Evolutionary conservation across 2,329 filamentous ascomycete genomes (phyloP).

Genomic region (Phialophora tarda): DNA sequence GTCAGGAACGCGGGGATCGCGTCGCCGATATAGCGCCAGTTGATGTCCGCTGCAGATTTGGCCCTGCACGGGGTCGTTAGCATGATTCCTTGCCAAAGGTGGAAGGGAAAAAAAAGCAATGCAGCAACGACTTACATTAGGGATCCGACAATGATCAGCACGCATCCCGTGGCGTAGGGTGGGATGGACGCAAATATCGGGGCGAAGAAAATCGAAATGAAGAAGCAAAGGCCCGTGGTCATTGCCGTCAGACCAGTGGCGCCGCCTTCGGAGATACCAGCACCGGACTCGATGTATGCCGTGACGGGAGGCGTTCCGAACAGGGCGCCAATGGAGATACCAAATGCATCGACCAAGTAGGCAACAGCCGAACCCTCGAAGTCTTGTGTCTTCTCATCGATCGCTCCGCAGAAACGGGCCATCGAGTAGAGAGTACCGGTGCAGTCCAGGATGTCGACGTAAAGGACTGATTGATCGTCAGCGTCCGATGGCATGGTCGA

Average conservation of each 20-base stretch:
- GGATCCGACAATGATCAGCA: constrained; percentile 84
- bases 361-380: constrained; percentile 85
- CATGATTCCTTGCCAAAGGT: neutral
- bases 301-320: constrained; percentile 82
- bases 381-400: constrained; percentile 82
- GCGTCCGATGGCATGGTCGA: neutral
- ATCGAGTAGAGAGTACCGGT: constrained; percentile 89
- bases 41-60: constrained; percentile 72
- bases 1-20: constrained; percentile 83
- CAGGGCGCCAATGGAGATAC: constrained; percentile 78
- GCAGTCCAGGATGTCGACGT: constrained; percentile 86
- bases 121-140: constrained; percentile 71
- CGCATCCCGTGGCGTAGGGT: constrained; percentile 86
- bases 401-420: constrained; percentile 79
- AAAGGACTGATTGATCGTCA: constrained; percentile 64
- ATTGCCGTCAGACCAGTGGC: constrained; percentile 84
- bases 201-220: constrained; percentile 86
- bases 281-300: constrained; percentile 86
- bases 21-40: constrained; percentile 86
- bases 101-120: neutral
- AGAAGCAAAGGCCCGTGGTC: constrained; percentile 78
- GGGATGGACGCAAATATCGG: constrained; percentile 90
- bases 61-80: constrained; percentile 20
- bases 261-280: constrained; percentile 85
- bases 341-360: constrained; percentile 80